Evolutionary conservation across 305 asterid genomes (phyloP), one percentile per base, ranked within the genome.

Genomic region (Fraxinus latifolia): DNA sequence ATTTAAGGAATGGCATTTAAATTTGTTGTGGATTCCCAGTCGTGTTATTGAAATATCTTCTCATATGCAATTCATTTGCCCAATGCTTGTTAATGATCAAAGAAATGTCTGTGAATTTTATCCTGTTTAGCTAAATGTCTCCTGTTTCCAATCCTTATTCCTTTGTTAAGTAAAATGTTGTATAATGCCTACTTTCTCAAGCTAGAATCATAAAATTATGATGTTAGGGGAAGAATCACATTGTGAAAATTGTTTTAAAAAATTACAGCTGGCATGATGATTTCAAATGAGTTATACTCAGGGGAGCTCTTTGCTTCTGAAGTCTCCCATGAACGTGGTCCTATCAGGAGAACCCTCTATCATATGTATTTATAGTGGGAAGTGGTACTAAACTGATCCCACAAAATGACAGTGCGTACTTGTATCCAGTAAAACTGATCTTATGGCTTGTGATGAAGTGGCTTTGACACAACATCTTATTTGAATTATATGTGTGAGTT

Each of bases 401-500:
- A 1, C 6, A 4, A 6, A 60, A 12, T 39, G 58, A 6, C 53
- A 58, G 50, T 34, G 42, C 15, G 23, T 14, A 23, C 44, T 71
- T 71, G 25, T 71, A 32, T 71, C 36, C 31, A 32, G 44, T 32
- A 44, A 50, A 7, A 21, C 74, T 84, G 82, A 60, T 65, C 44
- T 39, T 50, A 32, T 80, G 77, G 77, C 77, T 32, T 72, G 77
- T 34, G 27, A 72, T 32, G 50, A 34, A 72, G 29, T 32, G 50
- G 44, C 50, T 72, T 72, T 17, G 27, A 33, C 76, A 32, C 21
- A 32, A 29, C 34, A 50, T 55, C 36, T 50, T 36, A 19, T 12
- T 81, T 68, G 74, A 77, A 53, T 80, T 79, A 33, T 50, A 29
- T 33, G 37, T 19, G 27, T 72, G 58, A 68, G 58, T 78, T 65